A percentile compares a stretch with the other conserved stretches of the same genome.
phyloP scores from a whole-genome alignment of 768 basidiomycete genomes.

The Mycena latifolia region DNA sequence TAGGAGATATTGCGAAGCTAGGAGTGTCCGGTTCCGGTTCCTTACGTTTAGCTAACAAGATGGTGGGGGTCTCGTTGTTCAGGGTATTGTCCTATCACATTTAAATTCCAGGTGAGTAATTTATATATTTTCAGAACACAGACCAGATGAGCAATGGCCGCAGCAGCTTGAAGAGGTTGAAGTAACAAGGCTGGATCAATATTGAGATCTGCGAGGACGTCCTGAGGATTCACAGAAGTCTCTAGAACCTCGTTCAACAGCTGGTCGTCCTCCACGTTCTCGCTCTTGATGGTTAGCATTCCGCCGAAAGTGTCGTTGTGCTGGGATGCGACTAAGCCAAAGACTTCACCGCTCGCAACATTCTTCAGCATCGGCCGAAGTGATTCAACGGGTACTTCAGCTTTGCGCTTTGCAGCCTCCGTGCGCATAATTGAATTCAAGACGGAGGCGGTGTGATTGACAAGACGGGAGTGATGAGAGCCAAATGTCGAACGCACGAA shows the following conservation, averaged over 20 bases:
- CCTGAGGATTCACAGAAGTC: neutral
- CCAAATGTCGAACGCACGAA: conserved; percentile 1
- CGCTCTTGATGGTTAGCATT: neutral
- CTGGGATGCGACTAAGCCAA: neutral
- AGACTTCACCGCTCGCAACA: neutral
- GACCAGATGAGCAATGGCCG: too few species aligned
- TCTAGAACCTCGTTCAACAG: neutral
- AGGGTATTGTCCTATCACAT: neutral
- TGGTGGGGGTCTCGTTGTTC: neutral
- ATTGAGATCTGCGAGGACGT: neutral
- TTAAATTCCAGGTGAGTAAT: too few species aligned
- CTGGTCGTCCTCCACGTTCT: neutral
- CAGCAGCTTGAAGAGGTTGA: neutral
- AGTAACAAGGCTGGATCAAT: neutral
- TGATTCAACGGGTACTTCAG: neutral
- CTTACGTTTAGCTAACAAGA: neutral
- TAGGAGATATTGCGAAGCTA: too few species aligned
- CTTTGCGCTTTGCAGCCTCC: neutral
- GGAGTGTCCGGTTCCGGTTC: neutral
- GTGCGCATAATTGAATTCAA: neutral
- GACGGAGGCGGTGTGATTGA: neutral
- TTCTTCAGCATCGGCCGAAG: neutral
- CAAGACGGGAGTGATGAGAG: conserved; percentile 8
- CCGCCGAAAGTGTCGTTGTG: neutral
- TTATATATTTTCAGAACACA: too few species aligned